Conservation (phyloP, 2,329 filamentous ascomycete genomes). For the Cercospora sojina region DNA sequence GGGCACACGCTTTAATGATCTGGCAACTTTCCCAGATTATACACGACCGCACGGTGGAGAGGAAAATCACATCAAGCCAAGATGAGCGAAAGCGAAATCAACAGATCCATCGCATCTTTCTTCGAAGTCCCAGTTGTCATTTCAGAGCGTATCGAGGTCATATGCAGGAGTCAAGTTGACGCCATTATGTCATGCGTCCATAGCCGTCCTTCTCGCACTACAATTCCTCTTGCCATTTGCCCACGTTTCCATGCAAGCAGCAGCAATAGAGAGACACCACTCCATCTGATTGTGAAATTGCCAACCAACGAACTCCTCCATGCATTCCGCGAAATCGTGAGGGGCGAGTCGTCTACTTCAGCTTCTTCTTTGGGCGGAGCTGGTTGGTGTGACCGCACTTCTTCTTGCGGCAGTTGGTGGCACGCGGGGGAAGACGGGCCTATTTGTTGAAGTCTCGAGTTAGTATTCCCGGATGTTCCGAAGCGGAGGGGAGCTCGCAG, state of each 20-base stretch:
- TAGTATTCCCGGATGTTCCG: conserved; percentile 6
- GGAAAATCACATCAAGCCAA: neutral
- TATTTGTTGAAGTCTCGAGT: conserved; percentile 31
- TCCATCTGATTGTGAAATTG: neutral
- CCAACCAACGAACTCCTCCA: conserved; percentile 13
- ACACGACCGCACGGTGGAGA: neutral
- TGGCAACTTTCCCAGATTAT: neutral
- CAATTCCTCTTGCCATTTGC: conserved; percentile 7
- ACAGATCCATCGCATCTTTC: neutral
- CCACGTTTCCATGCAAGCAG: conserved; percentile 1
- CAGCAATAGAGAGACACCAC: neutral
- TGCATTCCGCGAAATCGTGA: neutral
- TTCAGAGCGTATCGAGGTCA: conserved; percentile 11
- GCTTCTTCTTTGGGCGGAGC: conserved; percentile 99
- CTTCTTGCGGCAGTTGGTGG: conserved; percentile 99
- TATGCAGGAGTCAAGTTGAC: conserved; percentile 16
- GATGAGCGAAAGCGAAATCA: neutral
- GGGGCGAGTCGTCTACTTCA: conserved; percentile 63
- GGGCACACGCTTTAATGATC: neutral
- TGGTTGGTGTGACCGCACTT: conserved; percentile 99
- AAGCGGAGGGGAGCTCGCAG: neutral
- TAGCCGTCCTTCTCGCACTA: conserved; percentile 14
- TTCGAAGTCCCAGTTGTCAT: conserved; percentile 16
- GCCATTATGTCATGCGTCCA: conserved; percentile 5
- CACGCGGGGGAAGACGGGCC: conserved; percentile 89